Conservation (phyloP, 192 early-diverging fungal genomes). For the Mortierella antarctica region DNA sequence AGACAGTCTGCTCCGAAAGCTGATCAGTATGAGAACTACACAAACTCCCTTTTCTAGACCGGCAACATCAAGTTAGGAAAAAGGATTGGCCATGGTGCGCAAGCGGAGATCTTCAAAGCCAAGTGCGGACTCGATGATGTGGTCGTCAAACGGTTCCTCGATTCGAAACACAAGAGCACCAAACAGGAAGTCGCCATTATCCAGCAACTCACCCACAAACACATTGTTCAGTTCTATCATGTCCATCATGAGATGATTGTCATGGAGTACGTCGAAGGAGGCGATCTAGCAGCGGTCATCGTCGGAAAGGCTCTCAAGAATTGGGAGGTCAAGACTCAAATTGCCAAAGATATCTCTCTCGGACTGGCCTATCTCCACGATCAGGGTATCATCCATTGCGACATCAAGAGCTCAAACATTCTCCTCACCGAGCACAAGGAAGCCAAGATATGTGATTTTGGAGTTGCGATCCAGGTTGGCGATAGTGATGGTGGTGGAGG, state of each 20-base stretch:
- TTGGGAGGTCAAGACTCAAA: neutral
- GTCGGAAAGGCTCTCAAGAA: neutral
- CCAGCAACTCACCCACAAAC: neutral
- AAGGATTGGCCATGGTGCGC: too few relatives aligned
- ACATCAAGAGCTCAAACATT: too few relatives aligned
- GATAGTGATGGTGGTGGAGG: neutral
- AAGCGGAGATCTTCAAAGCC: too few relatives aligned
- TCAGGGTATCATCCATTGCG: too few relatives aligned
- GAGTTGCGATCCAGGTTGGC: neutral
- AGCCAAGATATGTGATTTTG: constrained; percentile 7
- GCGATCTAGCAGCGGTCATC: neutral
- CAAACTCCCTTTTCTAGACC: too few relatives aligned
- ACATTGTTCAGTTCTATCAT: constrained; percentile 5
- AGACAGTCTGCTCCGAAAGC: too few relatives aligned
- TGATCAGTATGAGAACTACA: too few relatives aligned
- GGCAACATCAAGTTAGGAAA: too few relatives aligned
- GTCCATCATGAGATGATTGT: neutral
- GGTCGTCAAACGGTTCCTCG: neutral
- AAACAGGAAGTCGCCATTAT: neutral
- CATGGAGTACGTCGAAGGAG: constrained; percentile 5
- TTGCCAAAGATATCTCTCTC: neutral
- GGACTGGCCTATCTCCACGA: too few relatives aligned
- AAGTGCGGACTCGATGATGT: neutral
- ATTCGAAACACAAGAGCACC: neutral
- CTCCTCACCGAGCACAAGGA: neutral